Base-by-base conservation (phyloP, 164 flowering plant genomes). In the Litsea cubeba region DNA sequence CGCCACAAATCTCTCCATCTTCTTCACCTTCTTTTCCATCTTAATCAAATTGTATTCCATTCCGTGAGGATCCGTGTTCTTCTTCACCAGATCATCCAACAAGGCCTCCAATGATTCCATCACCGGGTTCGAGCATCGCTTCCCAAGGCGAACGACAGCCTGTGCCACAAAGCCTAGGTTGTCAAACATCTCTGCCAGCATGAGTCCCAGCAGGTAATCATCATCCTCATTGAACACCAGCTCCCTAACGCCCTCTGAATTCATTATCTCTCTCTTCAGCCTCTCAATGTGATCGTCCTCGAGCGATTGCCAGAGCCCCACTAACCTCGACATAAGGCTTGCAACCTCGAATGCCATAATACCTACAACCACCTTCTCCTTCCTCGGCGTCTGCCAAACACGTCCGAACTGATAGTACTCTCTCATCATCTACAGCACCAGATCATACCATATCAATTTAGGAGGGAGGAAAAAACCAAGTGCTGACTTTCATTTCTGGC, bases 281-380 rank as follows among this genome's bases (percentile, higher is more conserved):
- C 82, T 80, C 7, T 35, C 12, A 28, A 95, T 74, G 64, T 90
- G 89, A 64, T 89, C 89, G 72, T 93, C 97, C 50, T 83, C 76
- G 63, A 95, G 72, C 35, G 85, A 88, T 20, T 88, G 86, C 97
- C 98, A 95, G 11, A 91, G 73, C 71, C 90, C 85, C 65, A 88
- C 86, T 54, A 90, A 80, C 82, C 88, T 95, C 8, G 96, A 90
- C 93, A 95, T 91, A 85, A 95, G 80, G 72, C 91, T 87, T 11
- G 92, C 87, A 68, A 90, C 84, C 83, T 95, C 99, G 80, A 93
- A 95, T 1, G 97, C 87, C 74, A 95, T 70, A 3, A 94, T 92
- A 50, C 94, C 95, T 51, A 94, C 78, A 40, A 73, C 76, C 10
- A 51, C 85, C 76, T 90, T 92, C 65, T 82, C 87, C 20, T 78